Percentiles rank a stretch among this genome's conserved stretches.
These are phyloP conservation scores for Linnemannia zychae DNA, from an alignment of 192 early-diverging fungal genomes.

Conservation along the genomic window DNA sequence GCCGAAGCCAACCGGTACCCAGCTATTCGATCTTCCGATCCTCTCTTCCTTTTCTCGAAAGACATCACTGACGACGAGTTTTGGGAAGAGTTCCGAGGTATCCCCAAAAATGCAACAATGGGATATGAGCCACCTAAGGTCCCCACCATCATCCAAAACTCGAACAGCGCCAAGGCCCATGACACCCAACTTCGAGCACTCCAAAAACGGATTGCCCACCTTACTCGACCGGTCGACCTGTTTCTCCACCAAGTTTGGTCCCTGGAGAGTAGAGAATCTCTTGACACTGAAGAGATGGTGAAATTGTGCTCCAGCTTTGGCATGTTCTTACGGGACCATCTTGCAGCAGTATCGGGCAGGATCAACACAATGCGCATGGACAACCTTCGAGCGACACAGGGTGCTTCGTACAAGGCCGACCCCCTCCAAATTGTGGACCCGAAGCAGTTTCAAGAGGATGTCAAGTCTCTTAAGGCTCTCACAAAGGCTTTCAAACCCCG, in stretches of 20 bases:
- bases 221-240: slow-evolving; percentile 23
- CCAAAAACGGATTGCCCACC: slow-evolving; percentile 24
- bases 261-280: background rate
- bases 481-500: too few species aligned
- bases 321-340: slow-evolving; percentile 13
- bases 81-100: slow-evolving; percentile 7
- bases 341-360: slow-evolving; percentile 20
- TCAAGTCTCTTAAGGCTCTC: too few species aligned
- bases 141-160: background rate
- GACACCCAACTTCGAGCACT: slow-evolving; percentile 17
- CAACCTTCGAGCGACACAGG: slow-evolving; percentile 9
- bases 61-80: too few species aligned
- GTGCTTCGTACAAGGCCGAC: too few species aligned
- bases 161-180: slow-evolving; percentile 8
- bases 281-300: background rate
- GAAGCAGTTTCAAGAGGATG: too few species aligned
- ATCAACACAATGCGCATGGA: slow-evolving; percentile 11
- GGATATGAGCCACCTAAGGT: slow-evolving; percentile 30
- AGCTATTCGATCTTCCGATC: too few species aligned
- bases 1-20: too few species aligned
- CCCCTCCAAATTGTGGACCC: too few species aligned
- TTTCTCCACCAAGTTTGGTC: slow-evolving; percentile 17
- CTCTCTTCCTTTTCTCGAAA: too few species aligned
- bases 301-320: slow-evolving; percentile 8
- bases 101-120: slow-evolving; percentile 27